Evolutionary conservation across 2,329 filamentous ascomycete species (phyloP), one percentile per base, ranked within the genome.

Genomic region (Leptographium wingfieldii): DNA sequence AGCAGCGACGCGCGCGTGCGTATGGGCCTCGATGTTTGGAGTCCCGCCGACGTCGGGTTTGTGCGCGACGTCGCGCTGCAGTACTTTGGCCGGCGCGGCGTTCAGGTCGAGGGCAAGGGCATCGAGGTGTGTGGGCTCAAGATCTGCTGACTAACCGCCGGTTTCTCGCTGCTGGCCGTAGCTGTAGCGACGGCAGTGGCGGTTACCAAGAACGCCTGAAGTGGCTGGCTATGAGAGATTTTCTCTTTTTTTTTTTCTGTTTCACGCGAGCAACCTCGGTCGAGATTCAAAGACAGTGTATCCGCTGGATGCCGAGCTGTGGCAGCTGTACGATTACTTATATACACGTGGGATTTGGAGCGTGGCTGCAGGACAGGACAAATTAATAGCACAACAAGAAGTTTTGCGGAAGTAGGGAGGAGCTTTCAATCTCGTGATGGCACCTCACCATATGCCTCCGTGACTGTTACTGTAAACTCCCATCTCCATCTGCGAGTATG

Each of bases 11-110:
- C 87, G 59, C 70, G 92, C 56, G 79, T 82, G 61, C 76, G 78
- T 54, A 87, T 92, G 83, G 89, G 89, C 0, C 77, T 94, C 25
- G 89, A 94, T 66, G 77, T 85, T 0, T 94, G 88, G 88, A 91
- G 86, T 68, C 76, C 79, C 38, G 76, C 76, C 19, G 89, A 92
- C 68, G 81, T 80, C n/a, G 75, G 75, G 3, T 92, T 92, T 67
- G 79, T 90, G 19, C 74, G 74, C 63, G 83, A 85, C 59, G 74
- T 88, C 57, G 74, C 82, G 53, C 76, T 71, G 63, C 72, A 81
- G 64, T 92, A 89, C 73, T 91, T 90, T 72, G 82, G 76, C 35
- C 75, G 85, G 19, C 71, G 76, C 55, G 84, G 83, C 11, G 63
- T 62, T 14, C 77, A 78, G 64, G 80, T 90, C 25, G 81, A 88